phyloP scores from a whole-genome alignment of 257 asterid genomes.

The Solanum microdontum region DNA sequence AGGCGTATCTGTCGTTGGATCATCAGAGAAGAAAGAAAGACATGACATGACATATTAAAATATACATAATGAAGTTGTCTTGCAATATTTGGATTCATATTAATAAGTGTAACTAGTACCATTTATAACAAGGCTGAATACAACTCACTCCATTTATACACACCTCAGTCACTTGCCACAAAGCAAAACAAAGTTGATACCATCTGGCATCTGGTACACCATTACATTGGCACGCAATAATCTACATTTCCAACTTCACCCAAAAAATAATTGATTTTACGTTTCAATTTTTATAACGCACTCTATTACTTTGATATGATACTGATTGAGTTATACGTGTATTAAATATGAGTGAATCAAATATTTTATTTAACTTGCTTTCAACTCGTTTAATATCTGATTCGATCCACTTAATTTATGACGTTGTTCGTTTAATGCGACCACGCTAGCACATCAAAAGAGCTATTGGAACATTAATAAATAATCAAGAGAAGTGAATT shows the following conservation, averaged over 20 bases:
- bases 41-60: not conserved
- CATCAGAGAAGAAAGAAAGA: not conserved
- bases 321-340: not conserved
- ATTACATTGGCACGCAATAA: slow-evolving; percentile 1
- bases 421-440: not conserved
- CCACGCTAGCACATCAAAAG: not conserved
- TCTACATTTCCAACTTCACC: not conserved
- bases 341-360: not conserved
- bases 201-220: not conserved
- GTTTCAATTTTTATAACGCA: too few species aligned
- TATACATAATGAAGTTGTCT: not conserved
- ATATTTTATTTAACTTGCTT: not conserved
- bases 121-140: slow-evolving; percentile 11
- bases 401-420: not conserved
- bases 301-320: too few species aligned
- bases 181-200: not conserved
- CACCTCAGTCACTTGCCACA: slow-evolving; percentile 1
- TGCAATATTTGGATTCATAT: slow-evolving; percentile 6
- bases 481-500: not conserved
- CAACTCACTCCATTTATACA: slow-evolving; percentile 31
- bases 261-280: too few species aligned
- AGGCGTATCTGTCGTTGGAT: not conserved
- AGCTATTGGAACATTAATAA: not conserved
- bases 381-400: not conserved
- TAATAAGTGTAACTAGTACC: not conserved